Evolutionary conservation across 2,329 filamentous ascomycete species (phyloP), one percentile per base, ranked within the genome.

Genomic region (Didymella pinodella): DNA sequence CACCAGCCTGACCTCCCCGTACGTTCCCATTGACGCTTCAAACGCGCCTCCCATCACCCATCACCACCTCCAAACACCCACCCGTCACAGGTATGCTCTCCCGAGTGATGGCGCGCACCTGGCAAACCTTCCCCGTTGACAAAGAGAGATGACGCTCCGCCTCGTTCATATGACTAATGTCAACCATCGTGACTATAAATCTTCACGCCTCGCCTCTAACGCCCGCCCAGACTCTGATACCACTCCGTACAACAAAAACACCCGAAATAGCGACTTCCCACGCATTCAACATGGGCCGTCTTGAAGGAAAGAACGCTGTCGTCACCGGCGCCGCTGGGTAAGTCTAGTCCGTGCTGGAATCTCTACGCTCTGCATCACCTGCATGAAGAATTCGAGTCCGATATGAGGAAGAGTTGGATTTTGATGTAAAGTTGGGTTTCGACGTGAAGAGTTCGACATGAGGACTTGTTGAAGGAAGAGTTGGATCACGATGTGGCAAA

Each of bases 261-360:
- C 45, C 48, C 3, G 20, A 22, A 44, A 51, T 46, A 48, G 18
- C 45, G 47, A 48, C 52, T 59, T 48, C 32, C 48, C 43, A 51
- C 51, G 61, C 45, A 71, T 71, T 76, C 72, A 76, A 72, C 68
- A 79, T 78, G 77, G 73, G 71, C 65, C 84, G 86, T 70, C 81
- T 90, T 54, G 81, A 85, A 64, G 86, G 86, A 76, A 90, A 89
- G 79, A 89, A 88, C 78, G 85, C 85, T 75, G 82, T 96, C 75
- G 85, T 96, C 79, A 96, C 92, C 54, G 92, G 92, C 73, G 92
- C 90, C 66, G 92, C 88, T 71, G 91, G 92, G 92, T 96, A 85
- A 79, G 88, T 81, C 53, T 16, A 40, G n/a, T 25, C 26, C n/a
- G 38, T 34, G 25, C 28, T 20, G 45, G 16, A 48, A 14, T 14